phyloP scores from a whole-genome alignment of 768 basidiomycete genomes.

The Boletus vermiculosoides region DNA sequence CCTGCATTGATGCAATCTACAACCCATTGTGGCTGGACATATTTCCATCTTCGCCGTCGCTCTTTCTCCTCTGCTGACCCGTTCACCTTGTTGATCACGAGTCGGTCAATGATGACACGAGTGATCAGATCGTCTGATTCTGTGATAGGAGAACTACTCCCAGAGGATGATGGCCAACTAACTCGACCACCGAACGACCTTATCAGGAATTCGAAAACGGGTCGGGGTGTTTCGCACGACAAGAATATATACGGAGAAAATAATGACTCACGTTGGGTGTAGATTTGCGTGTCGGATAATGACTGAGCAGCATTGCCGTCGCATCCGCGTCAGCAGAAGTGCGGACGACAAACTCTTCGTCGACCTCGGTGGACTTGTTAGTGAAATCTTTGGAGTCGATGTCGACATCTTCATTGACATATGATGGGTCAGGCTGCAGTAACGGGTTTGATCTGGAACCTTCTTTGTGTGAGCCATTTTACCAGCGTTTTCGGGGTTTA shows the following conservation, averaged over 20 bases:
- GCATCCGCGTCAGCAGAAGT: conserved; percentile 51
- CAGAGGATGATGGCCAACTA: conserved; percentile 84
- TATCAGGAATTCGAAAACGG: conserved; percentile 92
- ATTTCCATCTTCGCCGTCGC: conserved; percentile 68
- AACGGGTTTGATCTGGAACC: conserved; percentile 49
- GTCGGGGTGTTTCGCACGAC: conserved; percentile 87
- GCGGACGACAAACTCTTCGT: conserved; percentile 70
- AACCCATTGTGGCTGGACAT: conserved; percentile 97
- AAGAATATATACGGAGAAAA: conserved; percentile 89
- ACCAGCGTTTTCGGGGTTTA: conserved; percentile 12
- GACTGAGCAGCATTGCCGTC: conserved; percentile 57
- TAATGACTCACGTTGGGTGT: conserved; percentile 56
- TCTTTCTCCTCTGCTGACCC: conserved; percentile 61
- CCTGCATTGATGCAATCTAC: conserved; percentile 93
- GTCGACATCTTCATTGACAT: conserved; percentile 38
- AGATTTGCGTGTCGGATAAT: conserved; percentile 56
- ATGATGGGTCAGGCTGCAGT: too few species aligned
- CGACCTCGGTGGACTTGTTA: conserved; percentile 34
- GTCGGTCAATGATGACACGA: conserved; percentile 93
- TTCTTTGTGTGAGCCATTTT: conserved; percentile 56
- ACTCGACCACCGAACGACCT: conserved; percentile 90
- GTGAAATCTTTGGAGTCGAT: conserved; percentile 35
- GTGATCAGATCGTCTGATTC: conserved; percentile 85
- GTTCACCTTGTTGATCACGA: conserved; percentile 47
- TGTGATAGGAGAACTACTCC: conserved; percentile 75